phyloP scores from a whole-genome alignment of 805 yeast species.

The Nakazawaea wyomingensis region DNA sequence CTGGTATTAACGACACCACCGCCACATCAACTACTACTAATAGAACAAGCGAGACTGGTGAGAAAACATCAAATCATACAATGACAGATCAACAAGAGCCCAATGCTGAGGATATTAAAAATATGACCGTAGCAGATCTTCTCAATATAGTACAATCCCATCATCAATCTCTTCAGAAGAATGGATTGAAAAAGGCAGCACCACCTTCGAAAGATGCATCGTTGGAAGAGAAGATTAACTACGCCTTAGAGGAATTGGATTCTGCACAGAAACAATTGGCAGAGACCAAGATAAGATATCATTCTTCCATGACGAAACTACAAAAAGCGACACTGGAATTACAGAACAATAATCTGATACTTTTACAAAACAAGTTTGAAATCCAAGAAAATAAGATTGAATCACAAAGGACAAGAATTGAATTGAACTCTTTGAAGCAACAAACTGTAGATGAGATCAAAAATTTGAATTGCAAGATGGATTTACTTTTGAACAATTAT shows the following conservation, averaged over 20 bases:
- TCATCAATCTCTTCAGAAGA: background rate
- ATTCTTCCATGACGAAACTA: background rate
- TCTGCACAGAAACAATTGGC: background rate
- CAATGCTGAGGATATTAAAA: background rate
- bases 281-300: conserved; percentile 3
- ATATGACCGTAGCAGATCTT: conserved; percentile 9
- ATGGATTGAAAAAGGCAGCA: background rate
- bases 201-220: background rate
- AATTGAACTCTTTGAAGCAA: conserved; percentile 9
- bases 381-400: conserved; percentile 12
- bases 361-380: conserved; percentile 11
- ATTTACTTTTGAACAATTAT: conserved; percentile 2
- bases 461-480: conserved; percentile 7
- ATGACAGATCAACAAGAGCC: background rate
- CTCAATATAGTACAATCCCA: conserved; percentile 1
- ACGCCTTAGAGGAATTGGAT: conserved; percentile 6
- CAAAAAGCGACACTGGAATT: conserved; percentile 4
- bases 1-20: background rate
- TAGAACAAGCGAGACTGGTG: background rate
- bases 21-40: background rate
- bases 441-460: conserved; percentile 8
- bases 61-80: background rate
- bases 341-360: conserved; percentile 6
- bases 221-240: conserved; percentile 6
- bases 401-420: conserved; percentile 11